Evolutionary conservation across 495 filamentous ascomycete genomes (phyloP).

Genomic region (Jackrogersella multiformis): DNA sequence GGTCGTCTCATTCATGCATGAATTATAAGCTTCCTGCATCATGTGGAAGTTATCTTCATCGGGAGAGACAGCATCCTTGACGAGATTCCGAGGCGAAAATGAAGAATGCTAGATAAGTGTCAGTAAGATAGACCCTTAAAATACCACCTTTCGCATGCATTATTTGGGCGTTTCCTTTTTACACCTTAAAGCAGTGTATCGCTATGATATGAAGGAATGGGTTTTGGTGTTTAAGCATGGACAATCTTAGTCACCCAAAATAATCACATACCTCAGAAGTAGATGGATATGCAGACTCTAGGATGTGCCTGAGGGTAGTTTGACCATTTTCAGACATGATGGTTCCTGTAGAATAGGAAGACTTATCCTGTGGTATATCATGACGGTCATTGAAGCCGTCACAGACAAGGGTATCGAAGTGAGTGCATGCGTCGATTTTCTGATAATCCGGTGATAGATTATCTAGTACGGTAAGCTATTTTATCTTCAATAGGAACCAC

Average conservation of each 20-base stretch:
- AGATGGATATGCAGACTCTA: conserved; percentile 65
- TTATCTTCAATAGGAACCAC: background rate
- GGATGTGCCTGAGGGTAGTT: conserved; percentile 67
- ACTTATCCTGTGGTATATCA: conserved; percentile 73
- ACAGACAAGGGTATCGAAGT: conserved; percentile 74
- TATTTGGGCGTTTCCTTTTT: background rate
- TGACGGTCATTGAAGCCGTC: conserved; percentile 71
- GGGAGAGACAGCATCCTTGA: conserved; percentile 41
- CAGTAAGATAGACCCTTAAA: conserved; percentile 8
- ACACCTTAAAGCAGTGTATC: background rate
- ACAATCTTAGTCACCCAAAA: background rate
- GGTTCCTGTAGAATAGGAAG: conserved; percentile 66
- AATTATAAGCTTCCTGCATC: conserved; percentile 68
- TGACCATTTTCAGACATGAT: conserved; percentile 68
- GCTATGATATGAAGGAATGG: background rate
- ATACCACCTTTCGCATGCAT: background rate
- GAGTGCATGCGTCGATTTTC: conserved; percentile 71
- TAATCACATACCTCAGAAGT: conserved; percentile 47
- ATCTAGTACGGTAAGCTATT: conserved; percentile 37
- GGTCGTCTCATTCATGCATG: conserved; percentile 69
- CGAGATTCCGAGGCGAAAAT: conserved; percentile 55
- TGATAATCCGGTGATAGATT: conserved; percentile 72
- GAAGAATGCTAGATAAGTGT: conserved; percentile 50
- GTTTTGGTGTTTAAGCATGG: background rate
- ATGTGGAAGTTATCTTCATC: conserved; percentile 74